A percentile compares a stretch with the other conserved stretches of the same genome.
Conservation (phyloP, 2,329 filamentous ascomycete genomes). For the Pseudogymnoascus sp. region DNA sequence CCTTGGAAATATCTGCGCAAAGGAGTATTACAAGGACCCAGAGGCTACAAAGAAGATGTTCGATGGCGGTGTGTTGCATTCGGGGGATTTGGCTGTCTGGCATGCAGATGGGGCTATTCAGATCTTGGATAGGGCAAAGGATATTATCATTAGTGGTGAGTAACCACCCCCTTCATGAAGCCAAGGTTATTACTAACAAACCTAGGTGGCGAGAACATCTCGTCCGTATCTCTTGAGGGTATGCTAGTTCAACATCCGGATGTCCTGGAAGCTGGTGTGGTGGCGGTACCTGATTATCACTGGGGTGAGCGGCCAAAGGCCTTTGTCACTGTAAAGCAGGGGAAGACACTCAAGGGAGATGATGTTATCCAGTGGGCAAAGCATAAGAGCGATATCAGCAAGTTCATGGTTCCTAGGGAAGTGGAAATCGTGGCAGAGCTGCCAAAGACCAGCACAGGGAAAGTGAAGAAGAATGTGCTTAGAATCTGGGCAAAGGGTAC, state of each 20-base stretch:
- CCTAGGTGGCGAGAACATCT: conserved; percentile 90
- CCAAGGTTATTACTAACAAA: conserved; percentile 10
- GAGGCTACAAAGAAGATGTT: conserved; percentile 83
- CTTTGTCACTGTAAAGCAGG: conserved; percentile 71
- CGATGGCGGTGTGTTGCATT: conserved; percentile 76
- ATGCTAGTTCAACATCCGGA: conserved; percentile 84
- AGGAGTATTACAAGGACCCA: conserved; percentile 84
- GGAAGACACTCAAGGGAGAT: conserved; percentile 49
- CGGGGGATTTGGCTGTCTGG: conserved; percentile 88
- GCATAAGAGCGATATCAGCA: conserved; percentile 68
- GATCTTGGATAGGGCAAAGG: conserved; percentile 89
- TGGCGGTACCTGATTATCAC: conserved; percentile 76
- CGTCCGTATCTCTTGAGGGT: conserved; percentile 80
- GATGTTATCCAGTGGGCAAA: conserved; percentile 84
- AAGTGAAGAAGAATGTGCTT: conserved; percentile 90
- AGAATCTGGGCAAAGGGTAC: conserved; percentile 70
- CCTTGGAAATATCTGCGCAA: conserved; percentile 81
- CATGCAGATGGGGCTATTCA: conserved; percentile 84
- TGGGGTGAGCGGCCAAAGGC: conserved; percentile 98
- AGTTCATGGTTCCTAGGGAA: conserved; percentile 75
- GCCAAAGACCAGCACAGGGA: conserved; percentile 95
- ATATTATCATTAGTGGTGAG: conserved; percentile 91
- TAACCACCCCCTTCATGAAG: conserved; percentile 13
- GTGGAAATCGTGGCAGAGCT: conserved; percentile 76
- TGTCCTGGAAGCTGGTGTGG: conserved; percentile 84